Evolutionary conservation across 2,329 filamentous ascomycete species (phyloP).

Genomic region (Fusarium sp.): DNA sequence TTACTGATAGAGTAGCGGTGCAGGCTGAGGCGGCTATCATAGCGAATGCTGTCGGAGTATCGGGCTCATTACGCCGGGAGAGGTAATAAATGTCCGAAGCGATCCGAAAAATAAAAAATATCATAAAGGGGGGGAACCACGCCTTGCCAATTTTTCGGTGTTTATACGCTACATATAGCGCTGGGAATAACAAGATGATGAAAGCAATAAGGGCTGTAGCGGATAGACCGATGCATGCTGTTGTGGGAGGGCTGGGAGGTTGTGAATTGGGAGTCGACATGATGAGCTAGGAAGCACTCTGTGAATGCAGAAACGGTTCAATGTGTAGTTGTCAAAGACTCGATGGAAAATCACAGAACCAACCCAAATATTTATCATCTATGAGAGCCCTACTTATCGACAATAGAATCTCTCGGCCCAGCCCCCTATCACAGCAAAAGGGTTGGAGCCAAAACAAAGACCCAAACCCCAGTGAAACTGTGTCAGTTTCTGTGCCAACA

Average conservation of each 20-base stretch:
- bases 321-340: background rate
- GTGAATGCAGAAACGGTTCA: background rate
- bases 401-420: accelerated
- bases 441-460: background rate
- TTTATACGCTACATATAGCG: background rate
- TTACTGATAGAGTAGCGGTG: background rate
- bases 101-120: background rate
- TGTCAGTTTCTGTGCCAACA: background rate
- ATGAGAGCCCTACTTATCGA: accelerated
- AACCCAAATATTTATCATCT: background rate
- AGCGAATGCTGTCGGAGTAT: background rate
- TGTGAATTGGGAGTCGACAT: background rate
- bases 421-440: background rate
- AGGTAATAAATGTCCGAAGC: background rate
- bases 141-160: background rate
- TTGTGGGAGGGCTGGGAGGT: background rate
- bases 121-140: accelerated
- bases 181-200: background rate
- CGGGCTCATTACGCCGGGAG: background rate
- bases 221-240: background rate
- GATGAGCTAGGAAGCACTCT: background rate
- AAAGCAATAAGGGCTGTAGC: background rate
- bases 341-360: background rate
- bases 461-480: background rate
- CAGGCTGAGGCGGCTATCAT: background rate